A percentile compares a stretch with the other conserved stretches of the same genome.
phyloP scores from a whole-genome alignment of 257 asterid genomes.

The Asclepias syriaca region DNA sequence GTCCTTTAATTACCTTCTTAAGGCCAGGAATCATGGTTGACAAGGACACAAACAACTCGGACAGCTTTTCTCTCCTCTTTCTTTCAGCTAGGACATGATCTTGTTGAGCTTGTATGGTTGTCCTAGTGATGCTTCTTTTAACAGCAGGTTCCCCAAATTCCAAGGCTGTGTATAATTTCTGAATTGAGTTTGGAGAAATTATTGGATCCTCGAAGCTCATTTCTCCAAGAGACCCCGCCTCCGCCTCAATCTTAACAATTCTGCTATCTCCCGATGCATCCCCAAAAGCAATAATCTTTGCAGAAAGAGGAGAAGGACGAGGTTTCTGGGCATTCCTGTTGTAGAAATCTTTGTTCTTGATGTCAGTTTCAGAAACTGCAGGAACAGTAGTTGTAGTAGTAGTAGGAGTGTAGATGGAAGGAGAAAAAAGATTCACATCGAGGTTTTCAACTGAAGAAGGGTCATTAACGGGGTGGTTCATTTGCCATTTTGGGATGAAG shows the following conservation, averaged over 20 bases:
- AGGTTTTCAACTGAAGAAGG: not conserved
- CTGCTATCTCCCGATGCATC: not conserved
- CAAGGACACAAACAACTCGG: slow-evolving; percentile 15
- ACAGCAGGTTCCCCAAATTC: not conserved
- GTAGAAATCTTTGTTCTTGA: not conserved
- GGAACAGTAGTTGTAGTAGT: not conserved
- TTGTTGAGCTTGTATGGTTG: slow-evolving; percentile 19
- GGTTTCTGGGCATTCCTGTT: not conserved
- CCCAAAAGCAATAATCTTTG: slow-evolving; percentile 7
- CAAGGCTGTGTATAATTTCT: not conserved
- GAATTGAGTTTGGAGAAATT: slow-evolving; percentile 1
- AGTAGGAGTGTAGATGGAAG: not conserved
- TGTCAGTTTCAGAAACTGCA: not conserved
- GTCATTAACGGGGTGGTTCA: not conserved
- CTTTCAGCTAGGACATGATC: slow-evolving; percentile 27
- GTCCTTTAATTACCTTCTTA: slow-evolving; percentile 17
- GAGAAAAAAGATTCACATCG: not conserved
- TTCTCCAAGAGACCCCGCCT: not conserved
- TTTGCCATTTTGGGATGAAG: not conserved
- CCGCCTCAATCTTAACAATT: slow-evolving; percentile 2
- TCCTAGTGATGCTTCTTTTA: slow-evolving; percentile 14
- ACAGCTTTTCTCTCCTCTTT: slow-evolving; percentile 26
- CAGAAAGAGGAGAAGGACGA: not conserved
- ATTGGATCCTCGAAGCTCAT: not conserved
- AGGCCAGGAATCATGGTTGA: slow-evolving; percentile 30